These are phyloP conservation scores for Trichoderma asperelloides DNA, from an alignment of 495 filamentous ascomycete species.

Conservation along the genomic window DNA sequence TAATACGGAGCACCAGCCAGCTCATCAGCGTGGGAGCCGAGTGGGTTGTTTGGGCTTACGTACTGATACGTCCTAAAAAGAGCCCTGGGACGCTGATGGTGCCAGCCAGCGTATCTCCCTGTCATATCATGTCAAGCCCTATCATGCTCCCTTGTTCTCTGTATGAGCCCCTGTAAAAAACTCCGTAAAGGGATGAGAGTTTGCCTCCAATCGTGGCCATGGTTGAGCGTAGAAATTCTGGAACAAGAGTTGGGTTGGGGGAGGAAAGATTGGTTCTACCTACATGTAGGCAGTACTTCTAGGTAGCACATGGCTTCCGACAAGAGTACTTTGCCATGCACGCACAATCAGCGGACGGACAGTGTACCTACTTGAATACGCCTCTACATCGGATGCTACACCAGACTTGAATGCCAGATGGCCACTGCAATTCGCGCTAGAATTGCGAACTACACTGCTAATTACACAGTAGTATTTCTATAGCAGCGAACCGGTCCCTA, in stretches of 20 bases:
- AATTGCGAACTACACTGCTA: neutral
- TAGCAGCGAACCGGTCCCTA: neutral
- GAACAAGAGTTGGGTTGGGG: neutral
- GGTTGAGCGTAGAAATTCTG: neutral
- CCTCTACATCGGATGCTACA: no score
- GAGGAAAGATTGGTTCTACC: neutral
- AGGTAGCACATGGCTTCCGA: neutral
- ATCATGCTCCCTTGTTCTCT: neutral
- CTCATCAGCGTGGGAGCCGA: conserved; percentile 1
- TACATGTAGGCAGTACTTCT: neutral
- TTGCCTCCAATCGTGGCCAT: neutral
- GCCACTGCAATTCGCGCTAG: no score
- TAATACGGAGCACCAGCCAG: neutral
- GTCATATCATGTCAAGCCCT: neutral
- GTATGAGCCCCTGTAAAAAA: neutral
- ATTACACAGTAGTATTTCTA: neutral
- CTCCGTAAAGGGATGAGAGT: neutral
- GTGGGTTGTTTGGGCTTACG: neutral
- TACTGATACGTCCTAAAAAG: neutral
- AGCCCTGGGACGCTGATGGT: neutral
- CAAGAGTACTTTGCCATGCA: no score
- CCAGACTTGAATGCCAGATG: neutral
- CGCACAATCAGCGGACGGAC: no score
- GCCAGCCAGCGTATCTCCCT: neutral
- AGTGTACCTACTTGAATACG: no score